A percentile compares a stretch with the other conserved stretches of the same genome.
These are phyloP conservation scores for Hypoxylon sp. DNA, from an alignment of 2,329 filamentous ascomycete genomes.

Conservation along the genomic window DNA sequence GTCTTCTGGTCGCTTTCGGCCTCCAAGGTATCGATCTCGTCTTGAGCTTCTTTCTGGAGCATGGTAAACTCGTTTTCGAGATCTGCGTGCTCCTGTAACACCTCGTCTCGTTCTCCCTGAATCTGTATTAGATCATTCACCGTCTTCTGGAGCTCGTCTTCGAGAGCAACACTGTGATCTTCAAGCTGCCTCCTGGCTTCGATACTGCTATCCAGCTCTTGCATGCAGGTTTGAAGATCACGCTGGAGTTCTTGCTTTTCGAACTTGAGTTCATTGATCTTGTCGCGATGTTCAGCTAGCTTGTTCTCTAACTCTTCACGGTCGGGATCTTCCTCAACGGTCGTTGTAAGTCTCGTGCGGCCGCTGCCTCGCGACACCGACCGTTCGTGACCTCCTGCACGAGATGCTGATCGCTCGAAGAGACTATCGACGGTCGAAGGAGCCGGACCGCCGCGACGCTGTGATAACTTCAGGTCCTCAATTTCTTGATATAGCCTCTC, in stretches of 20 bases:
- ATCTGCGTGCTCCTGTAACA: slow-evolving; percentile 72
- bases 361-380: slow-evolving; percentile 81
- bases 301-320: slow-evolving; percentile 88
- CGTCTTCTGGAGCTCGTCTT: slow-evolving; percentile 83
- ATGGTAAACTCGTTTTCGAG: slow-evolving; percentile 72
- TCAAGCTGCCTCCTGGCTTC: slow-evolving; percentile 71
- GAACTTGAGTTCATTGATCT: slow-evolving; percentile 85
- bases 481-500: slow-evolving; percentile 96
- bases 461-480: slow-evolving; percentile 91
- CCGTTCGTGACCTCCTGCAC: slow-evolving; percentile 75
- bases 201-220: slow-evolving; percentile 81
- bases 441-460: slow-evolving; percentile 74
- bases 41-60: slow-evolving; percentile 71
- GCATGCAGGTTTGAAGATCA: slow-evolving; percentile 81
- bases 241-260: slow-evolving; percentile 89
- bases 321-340: slow-evolving; percentile 80
- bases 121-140: slow-evolving; percentile 83
- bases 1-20: slow-evolving; percentile 78
- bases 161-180: slow-evolving; percentile 70
- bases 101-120: slow-evolving; percentile 88
- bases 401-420: slow-evolving; percentile 91
- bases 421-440: slow-evolving; percentile 85
- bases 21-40: slow-evolving; percentile 74
- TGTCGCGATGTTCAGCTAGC: slow-evolving; percentile 85
- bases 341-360: slow-evolving; percentile 70